Evolutionary conservation across 176 grass and related monocot genomes (phyloP).

Genomic region (Poa pratensis): DNA sequence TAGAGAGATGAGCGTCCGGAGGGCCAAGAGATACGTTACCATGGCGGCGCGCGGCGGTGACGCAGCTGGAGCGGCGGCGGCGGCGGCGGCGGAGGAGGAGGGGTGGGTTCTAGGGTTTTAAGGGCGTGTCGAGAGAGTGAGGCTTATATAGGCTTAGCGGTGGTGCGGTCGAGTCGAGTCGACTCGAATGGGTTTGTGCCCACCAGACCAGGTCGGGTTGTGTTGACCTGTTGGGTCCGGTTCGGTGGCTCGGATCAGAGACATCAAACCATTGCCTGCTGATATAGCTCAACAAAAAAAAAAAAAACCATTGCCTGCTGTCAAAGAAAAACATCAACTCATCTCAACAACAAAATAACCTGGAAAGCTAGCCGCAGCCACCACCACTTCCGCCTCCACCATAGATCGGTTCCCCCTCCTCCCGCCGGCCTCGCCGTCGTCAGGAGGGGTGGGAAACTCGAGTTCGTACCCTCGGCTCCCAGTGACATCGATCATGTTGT

Average conservation of each 20-base stretch:
- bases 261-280: neutral
- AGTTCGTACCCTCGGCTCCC: no score
- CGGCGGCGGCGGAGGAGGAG: slow-evolving; percentile 1
- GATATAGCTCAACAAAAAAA: no score
- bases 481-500: no score
- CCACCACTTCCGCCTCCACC: no score
- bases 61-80: slow-evolving; percentile 29
- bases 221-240: no score
- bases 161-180: neutral
- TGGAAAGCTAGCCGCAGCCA: no score
- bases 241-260: no score
- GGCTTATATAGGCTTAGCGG: slow-evolving; percentile 46
- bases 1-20: neutral
- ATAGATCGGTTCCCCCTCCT: no score
- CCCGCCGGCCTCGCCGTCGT: no score
- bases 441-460: no score
- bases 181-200: slow-evolving; percentile 15
- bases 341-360: no score
- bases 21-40: slow-evolving; percentile 33
- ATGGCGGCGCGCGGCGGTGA: slow-evolving; percentile 48
- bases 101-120: slow-evolving; percentile 62
- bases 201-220: neutral
- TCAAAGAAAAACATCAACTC: neutral
- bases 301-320: neutral
- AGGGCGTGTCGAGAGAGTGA: slow-evolving; percentile 35